Base-by-base conservation (phyloP, 805 yeast species). In the Ogataea nonfermentans region DNA sequence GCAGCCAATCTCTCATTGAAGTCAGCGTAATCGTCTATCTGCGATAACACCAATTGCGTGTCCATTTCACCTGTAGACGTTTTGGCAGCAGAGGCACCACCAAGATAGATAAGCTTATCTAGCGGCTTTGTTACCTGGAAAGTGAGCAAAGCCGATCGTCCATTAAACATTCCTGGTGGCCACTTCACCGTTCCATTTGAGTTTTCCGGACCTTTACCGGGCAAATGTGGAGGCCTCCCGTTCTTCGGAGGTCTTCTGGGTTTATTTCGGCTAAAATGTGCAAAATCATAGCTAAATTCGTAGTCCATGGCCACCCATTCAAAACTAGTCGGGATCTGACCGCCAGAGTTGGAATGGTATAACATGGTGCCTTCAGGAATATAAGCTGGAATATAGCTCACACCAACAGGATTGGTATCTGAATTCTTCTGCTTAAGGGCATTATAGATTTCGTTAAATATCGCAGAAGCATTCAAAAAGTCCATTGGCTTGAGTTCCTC, bases 51-150 rank as follows among this genome's bases (percentile, higher is more conserved):
- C 32, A 57, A 57, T 48, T 76, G 81, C 1, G 77, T 68, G 52
- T 80, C 86, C 84, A 78, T 78, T 51, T 75, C 79, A 4, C 84
- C 84, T 1, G 76, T 67, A 1, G 39, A 27, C 0, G 70, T 61
- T 53, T 79, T 79, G 0, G 84, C 77, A n/a, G 84, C 86, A 20
- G 83, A 77, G 0, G 84, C 83, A 5, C 86, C 86, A 45, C 79
- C 84, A n/a, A 80, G 53, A 35, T 70, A 68, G 4, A 80, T 62
- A 22, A 79, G 52, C 46, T 66, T 72, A 45, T 66, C 67, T 36
- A 79, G 55, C 3, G 82, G 79, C 43, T 61, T 64, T 3, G 57
- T 60, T 8, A 70, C 73, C 43, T 65, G 59, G 47, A 77, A 76
- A 0, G 83, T 75, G 46, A 71, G 60, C 33, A 76, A 41, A 13